A percentile compares a stretch with the other conserved stretches of the same genome.
Conservation (phyloP, 768 basidiomycete genomes). For the Trichaptum fuscoviolaceum region DNA sequence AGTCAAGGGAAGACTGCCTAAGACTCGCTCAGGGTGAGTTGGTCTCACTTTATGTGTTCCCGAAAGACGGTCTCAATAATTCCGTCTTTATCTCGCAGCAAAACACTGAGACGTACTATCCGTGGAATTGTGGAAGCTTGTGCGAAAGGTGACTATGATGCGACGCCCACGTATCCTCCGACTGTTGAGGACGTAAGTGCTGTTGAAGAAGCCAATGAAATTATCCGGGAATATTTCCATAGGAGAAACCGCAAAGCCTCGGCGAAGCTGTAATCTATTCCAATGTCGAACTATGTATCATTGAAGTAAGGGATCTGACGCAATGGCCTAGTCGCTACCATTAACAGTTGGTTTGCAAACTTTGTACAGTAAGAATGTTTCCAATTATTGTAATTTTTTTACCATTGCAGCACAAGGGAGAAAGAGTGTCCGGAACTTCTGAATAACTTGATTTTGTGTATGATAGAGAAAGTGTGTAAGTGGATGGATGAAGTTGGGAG, state of each 20-base stretch:
- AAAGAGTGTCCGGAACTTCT: too few relatives aligned
- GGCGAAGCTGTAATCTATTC: background rate
- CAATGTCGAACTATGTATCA: background rate
- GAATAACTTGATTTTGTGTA: too few relatives aligned
- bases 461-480: too few relatives aligned
- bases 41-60: background rate
- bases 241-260: background rate
- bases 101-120: constrained; percentile 2
- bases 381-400: too few relatives aligned
- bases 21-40: constrained; percentile 2
- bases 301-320: background rate
- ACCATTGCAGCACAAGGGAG: too few relatives aligned
- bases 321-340: too few relatives aligned
- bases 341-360: too few relatives aligned
- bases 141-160: background rate
- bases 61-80: background rate
- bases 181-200: constrained; percentile 2
- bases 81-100: background rate
- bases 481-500: too few relatives aligned
- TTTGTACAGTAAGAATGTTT: too few relatives aligned
- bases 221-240: constrained; percentile 3
- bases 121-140: constrained; percentile 2
- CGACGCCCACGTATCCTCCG: background rate
- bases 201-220: constrained; percentile 4
- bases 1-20: background rate